phyloP scores from a whole-genome alignment of 352 stramenopile species.

The Phytophthora ramorum region DNA sequence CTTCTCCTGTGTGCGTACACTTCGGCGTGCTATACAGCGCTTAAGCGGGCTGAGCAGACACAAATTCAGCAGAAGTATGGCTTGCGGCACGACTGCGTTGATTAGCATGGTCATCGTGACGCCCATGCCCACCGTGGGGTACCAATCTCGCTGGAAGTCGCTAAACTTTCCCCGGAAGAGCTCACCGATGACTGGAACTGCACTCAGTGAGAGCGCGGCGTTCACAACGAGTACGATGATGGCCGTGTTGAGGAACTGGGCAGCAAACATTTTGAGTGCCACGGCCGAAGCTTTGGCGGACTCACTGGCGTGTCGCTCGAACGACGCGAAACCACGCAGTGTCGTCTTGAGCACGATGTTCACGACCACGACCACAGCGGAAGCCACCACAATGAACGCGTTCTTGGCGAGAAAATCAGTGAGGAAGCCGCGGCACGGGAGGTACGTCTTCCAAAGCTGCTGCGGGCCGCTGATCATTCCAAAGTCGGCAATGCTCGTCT shows the following conservation, averaged over 20 bases:
- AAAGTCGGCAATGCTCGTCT: constrained; percentile 48
- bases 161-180: constrained; percentile 81
- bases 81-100: constrained; percentile 78
- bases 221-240: constrained; percentile 88
- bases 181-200: constrained; percentile 54
- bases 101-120: constrained; percentile 90
- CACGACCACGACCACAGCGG: constrained; percentile 73
- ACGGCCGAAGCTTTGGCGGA: constrained; percentile 78
- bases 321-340: constrained; percentile 66
- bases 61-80: constrained; percentile 64
- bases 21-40: constrained; percentile 46
- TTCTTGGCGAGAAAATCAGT: constrained; percentile 75
- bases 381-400: constrained; percentile 68
- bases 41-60: constrained; percentile 61
- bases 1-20: constrained; percentile 68
- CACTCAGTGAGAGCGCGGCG: constrained; percentile 49
- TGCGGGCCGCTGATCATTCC: constrained; percentile 63
- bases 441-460: constrained; percentile 57
- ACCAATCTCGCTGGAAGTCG: constrained; percentile 89
- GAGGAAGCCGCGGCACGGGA: constrained; percentile 72
- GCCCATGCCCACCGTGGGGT: constrained; percentile 86
- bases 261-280: constrained; percentile 79
- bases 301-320: constrained; percentile 84
- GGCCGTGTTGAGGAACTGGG: constrained; percentile 87
- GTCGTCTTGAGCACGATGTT: constrained; percentile 81